Evolutionary conservation across 306 rosid species (phyloP).

Genomic region (Glycine tomentella): DNA sequence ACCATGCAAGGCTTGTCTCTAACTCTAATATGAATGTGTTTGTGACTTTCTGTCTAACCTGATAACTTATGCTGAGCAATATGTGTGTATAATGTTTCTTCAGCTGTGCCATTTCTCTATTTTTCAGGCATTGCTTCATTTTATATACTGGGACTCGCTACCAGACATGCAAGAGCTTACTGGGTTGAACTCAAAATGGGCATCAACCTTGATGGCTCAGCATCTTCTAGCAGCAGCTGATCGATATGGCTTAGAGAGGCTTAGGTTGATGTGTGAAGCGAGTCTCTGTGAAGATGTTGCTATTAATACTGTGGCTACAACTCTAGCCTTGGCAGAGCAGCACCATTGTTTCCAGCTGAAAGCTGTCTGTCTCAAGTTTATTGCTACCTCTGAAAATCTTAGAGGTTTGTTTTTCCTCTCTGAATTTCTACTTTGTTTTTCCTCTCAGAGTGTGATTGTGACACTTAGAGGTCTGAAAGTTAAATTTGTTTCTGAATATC

Average conservation of each 20-base stretch:
- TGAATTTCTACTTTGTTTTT: slow-evolving; percentile 16
- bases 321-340: slow-evolving; percentile 91
- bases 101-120: slow-evolving; percentile 29
- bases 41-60: slow-evolving; percentile 5
- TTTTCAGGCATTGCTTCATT: slow-evolving; percentile 84
- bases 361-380: slow-evolving; percentile 86
- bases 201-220: slow-evolving; percentile 82
- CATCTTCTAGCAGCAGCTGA: slow-evolving; percentile 97
- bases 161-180: slow-evolving; percentile 83
- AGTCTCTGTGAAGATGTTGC: slow-evolving; percentile 77
- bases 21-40: slow-evolving; percentile 28
- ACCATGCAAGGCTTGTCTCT: background rate
- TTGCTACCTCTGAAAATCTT: slow-evolving; percentile 78
- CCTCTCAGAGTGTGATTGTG: too few relatives aligned
- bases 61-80: slow-evolving; percentile 39
- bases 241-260: slow-evolving; percentile 83
- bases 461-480: background rate
- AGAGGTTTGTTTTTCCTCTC: slow-evolving; percentile 58
- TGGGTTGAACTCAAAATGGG: slow-evolving; percentile 69
- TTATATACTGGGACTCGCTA: slow-evolving; percentile 82
- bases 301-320: slow-evolving; percentile 83
- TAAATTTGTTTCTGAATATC: background rate
- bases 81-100: slow-evolving; percentile 38
- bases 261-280: slow-evolving; percentile 72
- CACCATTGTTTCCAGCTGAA: slow-evolving; percentile 91